These are phyloP conservation scores for Bromus sterilis DNA, from an alignment of 176 grass and related monocot species.

Conservation along the genomic window DNA sequence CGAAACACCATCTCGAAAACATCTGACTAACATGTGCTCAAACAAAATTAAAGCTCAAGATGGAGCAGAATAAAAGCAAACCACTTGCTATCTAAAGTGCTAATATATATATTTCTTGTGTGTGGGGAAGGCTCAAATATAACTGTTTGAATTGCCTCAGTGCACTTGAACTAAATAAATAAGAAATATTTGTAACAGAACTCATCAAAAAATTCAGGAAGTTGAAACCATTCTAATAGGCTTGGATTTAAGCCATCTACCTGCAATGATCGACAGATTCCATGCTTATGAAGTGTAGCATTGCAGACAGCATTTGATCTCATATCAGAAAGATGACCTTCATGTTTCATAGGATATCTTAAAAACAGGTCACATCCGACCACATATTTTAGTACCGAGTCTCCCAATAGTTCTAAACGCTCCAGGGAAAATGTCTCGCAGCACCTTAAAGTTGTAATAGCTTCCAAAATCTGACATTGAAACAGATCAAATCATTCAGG, in stretches of 20 bases:
- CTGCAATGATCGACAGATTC: slow-evolving; percentile 68
- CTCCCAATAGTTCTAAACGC: slow-evolving; percentile 81
- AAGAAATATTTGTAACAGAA: background rate
- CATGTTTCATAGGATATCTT: slow-evolving; percentile 72
- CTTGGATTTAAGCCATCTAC: slow-evolving; percentile 30
- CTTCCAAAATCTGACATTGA: slow-evolving; percentile 86
- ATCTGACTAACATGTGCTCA: background rate
- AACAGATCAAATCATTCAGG: background rate
- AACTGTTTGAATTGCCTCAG: background rate
- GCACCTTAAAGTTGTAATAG: slow-evolving; percentile 72
- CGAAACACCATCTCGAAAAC: background rate
- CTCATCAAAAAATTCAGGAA: slow-evolving; percentile 4
- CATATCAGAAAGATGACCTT: slow-evolving; percentile 71
- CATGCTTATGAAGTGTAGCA: slow-evolving; percentile 74
- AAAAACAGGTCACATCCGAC: slow-evolving; percentile 69
- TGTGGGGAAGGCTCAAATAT: background rate
- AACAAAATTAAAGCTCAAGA: slow-evolving; percentile 5
- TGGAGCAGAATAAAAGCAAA: background rate
- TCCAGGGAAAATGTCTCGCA: slow-evolving; percentile 87
- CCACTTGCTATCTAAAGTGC: background rate
- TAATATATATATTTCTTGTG: background rate
- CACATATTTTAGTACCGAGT: slow-evolving; percentile 88
- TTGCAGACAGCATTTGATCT: slow-evolving; percentile 72
- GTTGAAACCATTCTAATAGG: slow-evolving; percentile 13
- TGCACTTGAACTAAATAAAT: background rate